Evolutionary conservation across 805 yeast species (phyloP), one percentile per base, ranked within the genome.

Genomic region (Kuraishia capsulata): DNA sequence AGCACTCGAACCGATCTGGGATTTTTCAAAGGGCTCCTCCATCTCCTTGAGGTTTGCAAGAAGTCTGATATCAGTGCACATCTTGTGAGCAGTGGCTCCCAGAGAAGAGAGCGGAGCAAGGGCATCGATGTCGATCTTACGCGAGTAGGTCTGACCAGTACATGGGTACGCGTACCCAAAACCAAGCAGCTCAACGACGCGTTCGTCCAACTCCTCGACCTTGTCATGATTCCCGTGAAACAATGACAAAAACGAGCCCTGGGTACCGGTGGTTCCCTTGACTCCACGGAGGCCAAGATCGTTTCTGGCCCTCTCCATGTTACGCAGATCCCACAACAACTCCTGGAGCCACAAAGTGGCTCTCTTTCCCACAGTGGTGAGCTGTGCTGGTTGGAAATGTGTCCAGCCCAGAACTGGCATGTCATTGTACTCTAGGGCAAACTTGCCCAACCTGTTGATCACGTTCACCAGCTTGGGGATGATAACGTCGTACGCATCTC

Each of bases 251-350:
- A 92, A 92, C 1, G 97, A 90, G 40, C 85, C 98, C 67, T 92
- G 98, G 30, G 98, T 92, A 64, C 98, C 98, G 36, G 98, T 92
- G 44, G 98, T 92, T 58, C 98, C 98, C 70, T 92, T 92, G 49
- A 89, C 97, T 60, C 98, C 98, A 65, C 98, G 80, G 53, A 92
- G 72, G 35, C 97, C 97, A 49, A 92, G 65, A 61, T 92, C 98
- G 56, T 90, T 83, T 68, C 98, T 81, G 36, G 97, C 97, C 65
- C 98, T 82, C 49, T 74, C 81, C 69, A 92, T 76, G 68, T 92
- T 92, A 67, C 98, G 78, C 62, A 92, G 75, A 65, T 92, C 98
- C 98, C 97, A 92, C 53, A 92, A 71, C 53, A 92, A 70, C 64
- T 92, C 98, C 71, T 92, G 98, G 52, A 92, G 70, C 98, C 98